Percentiles rank a stretch among this genome's conserved stretches.
phyloP scores from a whole-genome alignment of 495 filamentous ascomycete species.

The Aspergillus sparsus region DNA sequence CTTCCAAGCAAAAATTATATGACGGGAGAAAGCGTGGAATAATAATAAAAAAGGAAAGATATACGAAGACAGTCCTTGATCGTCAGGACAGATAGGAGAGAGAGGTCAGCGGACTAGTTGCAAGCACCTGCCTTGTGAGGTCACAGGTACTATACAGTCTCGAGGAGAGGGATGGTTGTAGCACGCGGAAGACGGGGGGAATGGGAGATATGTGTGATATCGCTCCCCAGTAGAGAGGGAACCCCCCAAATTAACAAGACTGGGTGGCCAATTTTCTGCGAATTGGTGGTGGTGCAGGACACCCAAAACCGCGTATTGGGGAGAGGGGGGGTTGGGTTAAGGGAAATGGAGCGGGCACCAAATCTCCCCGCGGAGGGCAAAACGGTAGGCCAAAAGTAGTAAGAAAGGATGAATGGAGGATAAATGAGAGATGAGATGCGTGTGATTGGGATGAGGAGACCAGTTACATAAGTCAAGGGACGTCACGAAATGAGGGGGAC shows the following conservation, averaged over 20 bases:
- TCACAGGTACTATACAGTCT: constrained; percentile 42
- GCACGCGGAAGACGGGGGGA: constrained; percentile 28
- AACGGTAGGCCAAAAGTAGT: neutral
- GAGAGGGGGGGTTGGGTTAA: neutral
- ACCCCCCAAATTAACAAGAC: neutral
- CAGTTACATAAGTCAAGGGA: neutral
- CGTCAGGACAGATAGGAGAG: constrained; percentile 14
- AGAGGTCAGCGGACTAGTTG: constrained; percentile 28
- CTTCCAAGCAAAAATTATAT: neutral
- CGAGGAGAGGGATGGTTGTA: constrained; percentile 20
- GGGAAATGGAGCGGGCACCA: neutral
- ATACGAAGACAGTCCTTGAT: constrained; percentile 14
- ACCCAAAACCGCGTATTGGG: constrained; percentile 1
- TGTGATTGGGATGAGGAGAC: neutral
- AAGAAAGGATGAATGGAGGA: neutral
- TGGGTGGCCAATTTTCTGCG: neutral
- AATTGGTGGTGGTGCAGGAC: neutral
- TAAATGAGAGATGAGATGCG: neutral
- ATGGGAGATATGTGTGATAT: constrained; percentile 14
- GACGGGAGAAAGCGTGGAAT: constrained; percentile 1
- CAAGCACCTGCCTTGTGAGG: constrained; percentile 44
- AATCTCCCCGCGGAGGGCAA: neutral
- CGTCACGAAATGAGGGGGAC: neutral
- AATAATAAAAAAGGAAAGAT: neutral
- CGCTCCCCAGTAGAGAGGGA: neutral